Conservation (phyloP, 371 early-diverging fungal genomes). For the Mortierella sp. region DNA sequence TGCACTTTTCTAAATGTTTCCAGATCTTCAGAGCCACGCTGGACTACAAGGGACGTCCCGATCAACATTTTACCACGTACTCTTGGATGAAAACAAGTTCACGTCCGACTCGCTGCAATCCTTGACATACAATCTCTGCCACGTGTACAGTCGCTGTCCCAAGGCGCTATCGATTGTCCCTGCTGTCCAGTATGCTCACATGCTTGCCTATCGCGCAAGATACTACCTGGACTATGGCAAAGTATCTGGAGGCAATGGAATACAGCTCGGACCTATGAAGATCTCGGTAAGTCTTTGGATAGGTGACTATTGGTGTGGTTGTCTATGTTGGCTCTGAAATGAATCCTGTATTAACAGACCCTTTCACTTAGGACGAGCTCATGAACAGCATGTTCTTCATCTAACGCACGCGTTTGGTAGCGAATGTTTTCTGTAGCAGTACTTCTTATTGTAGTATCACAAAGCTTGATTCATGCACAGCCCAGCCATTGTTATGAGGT, state of each 20-base stretch:
- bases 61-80: constrained; percentile 78
- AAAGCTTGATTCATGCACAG: too few species aligned
- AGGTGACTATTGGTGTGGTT: not conserved
- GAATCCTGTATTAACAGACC: not conserved
- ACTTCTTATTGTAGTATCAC: too few species aligned
- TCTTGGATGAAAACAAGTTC: constrained; percentile 75
- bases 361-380: constrained; percentile 5
- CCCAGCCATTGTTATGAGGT: too few species aligned
- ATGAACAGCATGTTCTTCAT: constrained; percentile 32
- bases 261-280: not conserved
- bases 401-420: too few species aligned
- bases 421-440: too few species aligned
- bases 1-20: not conserved
- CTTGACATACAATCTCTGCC: constrained; percentile 74
- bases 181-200: constrained; percentile 91
- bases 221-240: constrained; percentile 21
- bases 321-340: too few species aligned
- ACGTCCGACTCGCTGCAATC: constrained; percentile 65
- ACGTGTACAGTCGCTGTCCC: constrained; percentile 79
- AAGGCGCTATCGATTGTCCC: constrained; percentile 83
- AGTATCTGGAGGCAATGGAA: not conserved
- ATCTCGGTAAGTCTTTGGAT: constrained; percentile 9
- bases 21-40: constrained; percentile 59
- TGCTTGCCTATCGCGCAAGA: constrained; percentile 80
- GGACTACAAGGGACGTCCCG: constrained; percentile 83